These are phyloP conservation scores for Russula brevipes DNA, from an alignment of 768 basidiomycete species.

Conservation along the genomic window DNA sequence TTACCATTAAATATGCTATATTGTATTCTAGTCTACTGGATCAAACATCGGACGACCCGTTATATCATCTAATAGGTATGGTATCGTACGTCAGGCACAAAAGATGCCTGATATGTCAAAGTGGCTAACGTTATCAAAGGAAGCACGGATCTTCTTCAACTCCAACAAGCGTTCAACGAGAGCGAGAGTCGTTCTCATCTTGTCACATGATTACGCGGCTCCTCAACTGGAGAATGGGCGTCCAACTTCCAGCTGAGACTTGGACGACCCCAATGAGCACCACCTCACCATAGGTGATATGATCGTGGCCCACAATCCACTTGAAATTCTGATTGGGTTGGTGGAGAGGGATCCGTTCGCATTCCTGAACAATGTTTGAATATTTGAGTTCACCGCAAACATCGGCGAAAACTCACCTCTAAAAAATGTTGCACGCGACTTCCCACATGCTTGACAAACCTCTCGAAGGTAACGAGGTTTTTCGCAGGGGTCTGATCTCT, in stretches of 20 bases:
- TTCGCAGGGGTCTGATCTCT: conserved; percentile 1
- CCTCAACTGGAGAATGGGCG: conserved; percentile 16
- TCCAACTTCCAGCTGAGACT: conserved; percentile 20
- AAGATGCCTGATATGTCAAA: no score
- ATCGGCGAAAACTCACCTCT: not conserved
- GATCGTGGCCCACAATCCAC: not conserved
- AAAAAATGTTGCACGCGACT: conserved; percentile 10
- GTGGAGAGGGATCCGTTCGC: not conserved
- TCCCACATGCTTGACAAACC: conserved; percentile 17
- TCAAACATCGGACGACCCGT: no score
- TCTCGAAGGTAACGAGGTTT: not conserved
- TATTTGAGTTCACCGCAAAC: no score
- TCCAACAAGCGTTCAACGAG: no score
- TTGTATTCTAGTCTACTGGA: no score
- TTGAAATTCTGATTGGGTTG: not conserved
- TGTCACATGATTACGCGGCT: no score
- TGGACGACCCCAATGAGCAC: conserved; percentile 17
- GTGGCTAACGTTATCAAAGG: no score
- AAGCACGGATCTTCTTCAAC: no score
- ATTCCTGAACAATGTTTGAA: conserved; percentile 6
- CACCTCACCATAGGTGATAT: conserved; percentile 12
- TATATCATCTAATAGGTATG: no score
- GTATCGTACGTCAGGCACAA: no score
- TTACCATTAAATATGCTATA: no score
- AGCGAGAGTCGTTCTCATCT: no score